Percentiles rank a stretch among this genome's conserved stretches.
These are phyloP conservation scores for Colletotrichum scovillei DNA, from an alignment of 2,329 filamentous ascomycete genomes.

Conservation along the genomic window DNA sequence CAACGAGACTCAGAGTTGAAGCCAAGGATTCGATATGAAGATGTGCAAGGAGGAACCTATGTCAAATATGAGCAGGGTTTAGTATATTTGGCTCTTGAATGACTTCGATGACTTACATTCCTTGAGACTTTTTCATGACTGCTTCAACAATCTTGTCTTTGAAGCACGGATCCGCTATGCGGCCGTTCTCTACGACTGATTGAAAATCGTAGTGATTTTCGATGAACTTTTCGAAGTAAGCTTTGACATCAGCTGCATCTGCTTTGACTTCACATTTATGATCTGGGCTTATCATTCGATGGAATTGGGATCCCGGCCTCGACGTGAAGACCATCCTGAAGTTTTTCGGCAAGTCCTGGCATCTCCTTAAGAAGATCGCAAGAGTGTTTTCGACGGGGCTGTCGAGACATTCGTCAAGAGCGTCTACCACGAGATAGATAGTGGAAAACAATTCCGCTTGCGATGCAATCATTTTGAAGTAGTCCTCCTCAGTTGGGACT, in stretches of 20 bases:
- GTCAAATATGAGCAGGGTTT: background rate
- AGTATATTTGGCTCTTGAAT: too few relatives aligned
- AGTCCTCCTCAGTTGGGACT: background rate
- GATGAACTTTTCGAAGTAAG: slow-evolving; percentile 7
- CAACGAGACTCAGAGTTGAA: background rate
- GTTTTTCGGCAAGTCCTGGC: background rate
- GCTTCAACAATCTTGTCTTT: background rate
- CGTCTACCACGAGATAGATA: slow-evolving; percentile 8
- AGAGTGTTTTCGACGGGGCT: background rate
- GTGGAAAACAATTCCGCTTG: background rate
- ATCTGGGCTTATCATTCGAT: background rate
- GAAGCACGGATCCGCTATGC: background rate
- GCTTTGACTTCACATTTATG: background rate
- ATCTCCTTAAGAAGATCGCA: background rate
- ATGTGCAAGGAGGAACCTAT: slow-evolving; percentile 17
- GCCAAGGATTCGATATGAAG: slow-evolving; percentile 13
- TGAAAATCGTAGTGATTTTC: background rate
- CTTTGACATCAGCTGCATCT: background rate
- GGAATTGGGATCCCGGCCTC: background rate
- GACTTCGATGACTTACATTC: background rate
- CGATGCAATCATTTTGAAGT: slow-evolving; percentile 5
- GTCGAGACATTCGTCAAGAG: slow-evolving; percentile 19
- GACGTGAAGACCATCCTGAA: slow-evolving; percentile 12
- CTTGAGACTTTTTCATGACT: slow-evolving; percentile 6
- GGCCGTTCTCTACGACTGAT: background rate